phyloP scores from a whole-genome alignment of 2,329 filamentous ascomycete genomes.

The Graphiopsis chlorocephala region DNA sequence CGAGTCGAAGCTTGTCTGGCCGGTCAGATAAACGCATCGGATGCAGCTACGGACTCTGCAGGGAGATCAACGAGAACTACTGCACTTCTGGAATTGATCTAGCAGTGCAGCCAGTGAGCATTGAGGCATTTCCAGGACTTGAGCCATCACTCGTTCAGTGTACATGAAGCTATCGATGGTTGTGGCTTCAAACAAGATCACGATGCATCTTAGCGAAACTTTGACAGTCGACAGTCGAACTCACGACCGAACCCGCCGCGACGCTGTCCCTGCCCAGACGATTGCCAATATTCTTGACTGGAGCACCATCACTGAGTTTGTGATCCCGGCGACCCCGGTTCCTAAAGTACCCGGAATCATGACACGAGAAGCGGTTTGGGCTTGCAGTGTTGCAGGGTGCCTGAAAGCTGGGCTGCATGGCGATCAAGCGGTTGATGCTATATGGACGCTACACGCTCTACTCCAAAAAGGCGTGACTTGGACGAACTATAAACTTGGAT shows the following conservation, averaged over 20 bases:
- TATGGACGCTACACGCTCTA: neutral
- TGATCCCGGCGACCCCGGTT: neutral
- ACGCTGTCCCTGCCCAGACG: constrained; percentile 1
- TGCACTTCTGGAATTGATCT: neutral
- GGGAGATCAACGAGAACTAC: neutral
- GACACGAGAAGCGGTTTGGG: neutral
- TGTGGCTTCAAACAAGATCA: neutral
- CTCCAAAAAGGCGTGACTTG: neutral
- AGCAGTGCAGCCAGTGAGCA: neutral
- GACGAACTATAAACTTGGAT: neutral
- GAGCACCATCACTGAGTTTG: neutral
- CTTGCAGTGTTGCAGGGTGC: neutral
- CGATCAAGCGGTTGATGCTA: neutral
- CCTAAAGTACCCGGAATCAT: neutral
- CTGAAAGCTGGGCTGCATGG: neutral
- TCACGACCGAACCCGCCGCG: neutral
- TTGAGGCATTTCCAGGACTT: no score
- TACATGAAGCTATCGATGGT: neutral
- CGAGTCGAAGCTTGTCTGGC: no score
- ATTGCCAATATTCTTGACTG: neutral
- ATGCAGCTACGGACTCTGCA: neutral
- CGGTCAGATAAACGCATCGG: neutral
- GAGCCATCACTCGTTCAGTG: neutral
- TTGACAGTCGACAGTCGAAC: neutral
- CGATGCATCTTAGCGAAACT: neutral